A percentile compares a stretch with the other conserved stretches of the same genome.
phyloP scores from a whole-genome alignment of 768 basidiomycete species.

The Botryobasidium botryosum region DNA sequence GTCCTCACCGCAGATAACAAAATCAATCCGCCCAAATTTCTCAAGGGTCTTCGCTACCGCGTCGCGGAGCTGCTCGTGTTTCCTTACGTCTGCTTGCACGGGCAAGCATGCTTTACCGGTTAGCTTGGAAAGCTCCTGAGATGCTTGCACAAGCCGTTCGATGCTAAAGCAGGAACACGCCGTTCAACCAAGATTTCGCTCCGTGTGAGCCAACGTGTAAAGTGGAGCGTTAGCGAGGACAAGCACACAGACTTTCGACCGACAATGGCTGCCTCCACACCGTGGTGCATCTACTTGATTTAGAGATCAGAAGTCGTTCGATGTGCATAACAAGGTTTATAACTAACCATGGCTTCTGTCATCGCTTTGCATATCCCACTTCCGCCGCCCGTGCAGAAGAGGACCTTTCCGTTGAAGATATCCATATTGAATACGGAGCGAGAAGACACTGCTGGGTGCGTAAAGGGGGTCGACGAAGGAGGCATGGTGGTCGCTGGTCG shows the following conservation, averaged over 20 bases:
- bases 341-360: constrained; percentile 62
- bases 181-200: too few relatives aligned
- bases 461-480: too few relatives aligned
- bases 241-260: constrained; percentile 62
- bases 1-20: constrained; percentile 73
- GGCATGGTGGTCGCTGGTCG: too few relatives aligned
- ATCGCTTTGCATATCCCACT: constrained; percentile 86
- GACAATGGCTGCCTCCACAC: constrained; percentile 64
- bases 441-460: too few relatives aligned
- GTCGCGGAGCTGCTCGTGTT: constrained; percentile 48
- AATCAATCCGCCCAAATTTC: constrained; percentile 76
- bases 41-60: constrained; percentile 64
- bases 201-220: too few relatives aligned
- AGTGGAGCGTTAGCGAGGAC: neutral
- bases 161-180: too few relatives aligned
- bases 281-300: constrained; percentile 62
- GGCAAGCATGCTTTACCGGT: constrained; percentile 62
- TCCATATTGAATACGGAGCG: neutral
- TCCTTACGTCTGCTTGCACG: constrained; percentile 66
- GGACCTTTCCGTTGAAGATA: constrained; percentile 35
- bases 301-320: neutral
- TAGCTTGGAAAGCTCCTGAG: constrained; percentile 46
- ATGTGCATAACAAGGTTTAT: constrained; percentile 2
- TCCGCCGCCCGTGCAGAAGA: constrained; percentile 82
- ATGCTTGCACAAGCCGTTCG: neutral